Percentiles rank a stretch among this genome's conserved stretches.
Conservation (phyloP, 805 yeast genomes). For the Candida ipomoeae region DNA sequence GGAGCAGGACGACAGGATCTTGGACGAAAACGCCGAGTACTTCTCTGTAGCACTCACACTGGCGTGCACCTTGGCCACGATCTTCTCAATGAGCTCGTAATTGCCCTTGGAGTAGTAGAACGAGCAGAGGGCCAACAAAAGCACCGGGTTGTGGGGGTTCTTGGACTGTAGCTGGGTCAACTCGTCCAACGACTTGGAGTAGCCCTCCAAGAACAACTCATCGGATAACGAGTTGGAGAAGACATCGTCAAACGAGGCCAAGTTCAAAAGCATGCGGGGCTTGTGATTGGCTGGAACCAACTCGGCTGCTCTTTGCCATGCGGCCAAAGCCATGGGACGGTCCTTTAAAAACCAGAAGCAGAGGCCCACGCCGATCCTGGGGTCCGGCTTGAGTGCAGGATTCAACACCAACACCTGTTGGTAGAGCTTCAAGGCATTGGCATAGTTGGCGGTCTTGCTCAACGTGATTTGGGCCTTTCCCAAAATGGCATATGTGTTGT, state of each 20-base stretch:
- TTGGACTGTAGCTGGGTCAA: constrained; percentile 35
- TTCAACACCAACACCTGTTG: constrained; percentile 76
- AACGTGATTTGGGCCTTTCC: constrained; percentile 82
- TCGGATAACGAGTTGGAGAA: constrained; percentile 53
- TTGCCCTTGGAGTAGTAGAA: constrained; percentile 70
- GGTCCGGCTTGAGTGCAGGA: constrained; percentile 82
- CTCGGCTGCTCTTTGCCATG: constrained; percentile 80
- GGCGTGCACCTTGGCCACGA: constrained; percentile 47
- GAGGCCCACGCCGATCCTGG: constrained; percentile 90
- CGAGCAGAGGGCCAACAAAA: constrained; percentile 63
- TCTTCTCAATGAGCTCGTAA: constrained; percentile 50
- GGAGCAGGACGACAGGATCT: constrained; percentile 32
- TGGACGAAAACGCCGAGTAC: constrained; percentile 27
- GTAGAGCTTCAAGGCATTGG: constrained; percentile 71
- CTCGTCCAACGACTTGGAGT: constrained; percentile 54
- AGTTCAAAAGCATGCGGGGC: constrained; percentile 61
- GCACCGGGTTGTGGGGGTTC: constrained; percentile 51
- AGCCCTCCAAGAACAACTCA: constrained; percentile 57
- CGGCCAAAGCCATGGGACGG: constrained; percentile 63
- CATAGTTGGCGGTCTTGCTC: constrained; percentile 61
- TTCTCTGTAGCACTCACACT: constrained; percentile 16
- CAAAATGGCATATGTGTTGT: constrained; percentile 70
- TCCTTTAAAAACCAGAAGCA: constrained; percentile 90
- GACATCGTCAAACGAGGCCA: constrained; percentile 65
- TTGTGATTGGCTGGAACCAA: constrained; percentile 56